Conservation (phyloP, 2,329 filamentous ascomycete genomes). For the Neopestalotiopsis sp. region DNA sequence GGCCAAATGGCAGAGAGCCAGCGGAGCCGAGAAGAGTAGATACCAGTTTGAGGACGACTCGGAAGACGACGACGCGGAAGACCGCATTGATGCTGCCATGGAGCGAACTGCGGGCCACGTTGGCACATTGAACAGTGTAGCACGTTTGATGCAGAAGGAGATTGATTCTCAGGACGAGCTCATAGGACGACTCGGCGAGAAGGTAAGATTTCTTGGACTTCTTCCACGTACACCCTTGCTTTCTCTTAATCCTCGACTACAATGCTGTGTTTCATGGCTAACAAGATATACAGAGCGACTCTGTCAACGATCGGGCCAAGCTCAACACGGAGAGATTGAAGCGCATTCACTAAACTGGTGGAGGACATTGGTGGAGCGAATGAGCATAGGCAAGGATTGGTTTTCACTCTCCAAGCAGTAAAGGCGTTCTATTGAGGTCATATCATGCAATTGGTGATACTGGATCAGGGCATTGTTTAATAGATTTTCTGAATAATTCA, state of each 20-base stretch:
- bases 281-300: slow-evolving; percentile 68
- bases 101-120: slow-evolving; percentile 73
- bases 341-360: slow-evolving; percentile 51
- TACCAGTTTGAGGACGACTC: slow-evolving; percentile 79
- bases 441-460: not conserved
- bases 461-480: not conserved
- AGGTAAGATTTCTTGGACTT: slow-evolving; percentile 57
- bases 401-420: not conserved
- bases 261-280: slow-evolving; percentile 22
- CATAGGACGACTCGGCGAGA: slow-evolving; percentile 77
- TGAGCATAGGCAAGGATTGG: not conserved
- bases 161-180: slow-evolving; percentile 77
- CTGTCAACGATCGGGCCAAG: slow-evolving; percentile 80
- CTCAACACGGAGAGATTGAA: slow-evolving; percentile 78
- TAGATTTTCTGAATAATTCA: slow-evolving; percentile 1
- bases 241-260: not conserved
- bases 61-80: slow-evolving; percentile 43
- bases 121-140: slow-evolving; percentile 74
- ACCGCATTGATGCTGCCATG: slow-evolving; percentile 72
- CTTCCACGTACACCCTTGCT: not conserved
- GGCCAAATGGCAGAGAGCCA: slow-evolving; percentile 32
- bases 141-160: slow-evolving; percentile 75
- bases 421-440: not conserved
- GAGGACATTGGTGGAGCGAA: not conserved
- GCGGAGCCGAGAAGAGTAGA: slow-evolving; percentile 68